A percentile compares a stretch with the other conserved stretches of the same genome.
Evolutionary conservation across 495 filamentous ascomycete genomes (phyloP).

Genomic region (Penicillium waksmanii): DNA sequence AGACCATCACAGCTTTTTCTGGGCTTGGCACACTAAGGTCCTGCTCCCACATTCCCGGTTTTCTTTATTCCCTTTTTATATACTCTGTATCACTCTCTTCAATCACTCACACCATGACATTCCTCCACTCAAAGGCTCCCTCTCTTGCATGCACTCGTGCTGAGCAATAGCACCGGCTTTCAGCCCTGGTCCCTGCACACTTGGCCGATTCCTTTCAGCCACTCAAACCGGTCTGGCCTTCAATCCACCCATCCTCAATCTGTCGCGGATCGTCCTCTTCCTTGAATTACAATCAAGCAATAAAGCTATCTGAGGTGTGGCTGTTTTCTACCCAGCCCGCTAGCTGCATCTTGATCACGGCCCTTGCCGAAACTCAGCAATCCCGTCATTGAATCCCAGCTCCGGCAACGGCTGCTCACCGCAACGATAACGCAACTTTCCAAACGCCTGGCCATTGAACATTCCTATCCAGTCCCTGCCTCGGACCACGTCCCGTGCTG

Average conservation of each 20-base stretch:
- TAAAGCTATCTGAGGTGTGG: not conserved
- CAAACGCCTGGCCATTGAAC: slow-evolving; percentile 14
- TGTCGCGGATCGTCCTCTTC: slow-evolving; percentile 15
- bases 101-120: slow-evolving; percentile 14
- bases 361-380: slow-evolving; percentile 21
- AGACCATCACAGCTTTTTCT: not conserved
- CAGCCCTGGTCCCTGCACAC: slow-evolving; percentile 17
- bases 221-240: slow-evolving; percentile 10
- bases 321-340: not conserved
- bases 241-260: slow-evolving; percentile 19
- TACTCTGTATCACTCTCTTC: not conserved
- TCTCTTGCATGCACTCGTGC: slow-evolving; percentile 28
- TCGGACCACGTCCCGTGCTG: slow-evolving; percentile 20
- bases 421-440: slow-evolving; percentile 31
- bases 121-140: slow-evolving; percentile 33
- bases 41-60: slow-evolving; percentile 15
- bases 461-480: slow-evolving; percentile 21
- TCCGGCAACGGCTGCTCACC: slow-evolving; percentile 21
- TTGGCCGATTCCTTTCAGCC: slow-evolving; percentile 19
- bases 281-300: slow-evolving; percentile 1
- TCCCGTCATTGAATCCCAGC: not conserved
- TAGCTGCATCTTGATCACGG: slow-evolving; percentile 33
- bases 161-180: slow-evolving; percentile 28
- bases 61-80: slow-evolving; percentile 8
- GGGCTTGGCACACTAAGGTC: not conserved